Evolutionary conservation across 306 rosid genomes (phyloP), one percentile per base, ranked within the genome.

Genomic region (Cajanus cajan): DNA sequence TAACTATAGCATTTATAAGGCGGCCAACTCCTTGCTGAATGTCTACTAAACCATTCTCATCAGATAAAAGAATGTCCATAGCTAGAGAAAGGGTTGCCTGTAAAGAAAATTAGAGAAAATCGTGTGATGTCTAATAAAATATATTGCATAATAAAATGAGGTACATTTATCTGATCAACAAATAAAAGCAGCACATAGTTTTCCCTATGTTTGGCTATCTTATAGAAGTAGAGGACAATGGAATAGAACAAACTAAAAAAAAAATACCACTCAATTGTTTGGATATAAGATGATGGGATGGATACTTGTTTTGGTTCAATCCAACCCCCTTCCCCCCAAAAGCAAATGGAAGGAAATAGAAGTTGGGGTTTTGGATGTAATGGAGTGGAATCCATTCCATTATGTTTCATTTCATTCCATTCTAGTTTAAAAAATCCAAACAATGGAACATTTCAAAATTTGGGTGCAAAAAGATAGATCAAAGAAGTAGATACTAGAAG

Each of bases 21-120:
- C 98, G 94, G 58, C 97, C 98, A 80, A 91, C 98, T 58, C 98
- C 98, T 85, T 91, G 98, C 85, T 88, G 98, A 91, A 92, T 90
- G 83, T 87, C 91, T 79, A 90, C 89, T 82, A 88, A 89, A 74
- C 98, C 98, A 81, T 88, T 95, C 55, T 95, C 98, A 83, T 92
- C 98, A 8, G 98, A 88, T 82, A 95, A 81, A 76, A 92, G 97
- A 86, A 95, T 91, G 78, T 95, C 98, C 96, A 95, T 85, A 65
- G 97, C 97, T 85, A 95, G 98, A 74, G 96, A 89, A 73, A 95
- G 98, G 76, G 97, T 92, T 9, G 89, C 98, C 98, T 95, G 85
- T 36, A 41, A 75, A 73, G 69, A 71, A 64, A 57, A 73, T 62
- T 22, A 68, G 25, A 71, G 41, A 14, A 36, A 68, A 63, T n/a